A percentile compares a stretch with the other conserved stretches of the same genome.
phyloP scores from a whole-genome alignment of 768 basidiomycete genomes.

The Panaeolus papilionaceus region DNA sequence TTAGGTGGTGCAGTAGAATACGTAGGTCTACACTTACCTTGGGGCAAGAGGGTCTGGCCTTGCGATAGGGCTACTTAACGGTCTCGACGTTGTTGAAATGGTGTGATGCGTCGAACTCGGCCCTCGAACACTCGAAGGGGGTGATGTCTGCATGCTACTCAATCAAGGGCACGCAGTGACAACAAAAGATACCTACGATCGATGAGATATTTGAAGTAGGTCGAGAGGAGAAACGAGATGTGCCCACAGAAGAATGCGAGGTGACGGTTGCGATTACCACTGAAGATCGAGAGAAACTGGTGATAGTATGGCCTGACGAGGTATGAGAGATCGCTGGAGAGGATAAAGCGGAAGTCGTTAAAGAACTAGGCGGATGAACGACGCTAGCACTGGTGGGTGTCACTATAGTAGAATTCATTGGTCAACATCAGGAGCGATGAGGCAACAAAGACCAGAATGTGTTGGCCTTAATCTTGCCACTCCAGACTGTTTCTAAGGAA shows the following conservation, averaged over 20 bases:
- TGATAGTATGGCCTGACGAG: background rate
- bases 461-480: background rate
- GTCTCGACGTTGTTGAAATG: background rate
- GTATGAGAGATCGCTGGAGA: background rate
- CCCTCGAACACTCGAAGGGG: background rate
- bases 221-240: background rate
- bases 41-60: background rate
- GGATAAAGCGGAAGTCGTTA: constrained; percentile 1
- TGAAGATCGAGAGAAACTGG: background rate
- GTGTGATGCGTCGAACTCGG: background rate
- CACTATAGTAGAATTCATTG: constrained; percentile 9
- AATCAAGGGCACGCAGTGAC: background rate
- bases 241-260: background rate
- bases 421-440: background rate
- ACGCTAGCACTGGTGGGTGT: background rate
- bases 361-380: background rate
- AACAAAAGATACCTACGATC: background rate
- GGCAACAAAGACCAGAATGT: background rate
- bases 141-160: background rate
- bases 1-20: background rate
- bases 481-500: background rate
- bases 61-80: background rate
- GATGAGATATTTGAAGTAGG: background rate
- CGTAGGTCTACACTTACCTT: background rate
- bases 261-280: background rate